Base-by-base conservation (phyloP, 2,329 filamentous ascomycete species). In the Capronia coronata region DNA sequence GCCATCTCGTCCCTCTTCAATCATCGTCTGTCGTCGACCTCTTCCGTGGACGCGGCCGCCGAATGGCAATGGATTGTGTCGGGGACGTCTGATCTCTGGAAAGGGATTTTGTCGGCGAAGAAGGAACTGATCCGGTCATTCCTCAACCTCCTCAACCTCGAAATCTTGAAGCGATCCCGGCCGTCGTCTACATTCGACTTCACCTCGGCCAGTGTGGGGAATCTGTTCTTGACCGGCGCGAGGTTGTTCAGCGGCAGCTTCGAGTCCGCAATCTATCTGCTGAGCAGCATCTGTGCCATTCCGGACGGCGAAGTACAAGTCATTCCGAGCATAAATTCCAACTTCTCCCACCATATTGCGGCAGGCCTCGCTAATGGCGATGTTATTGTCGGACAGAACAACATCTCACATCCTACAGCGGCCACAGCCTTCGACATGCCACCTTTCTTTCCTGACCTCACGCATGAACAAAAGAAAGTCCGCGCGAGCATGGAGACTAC, bases 21-120 rank as follows among this genome's bases (percentile, higher is more conserved):
- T 63, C 81, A 96, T 63, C 82, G 91, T 8, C 75, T 97, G 0
- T 78, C 87, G 2, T 71, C 77, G 2, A 75, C 80, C 21, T 73
- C 80, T 2, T 63, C 67, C 4, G 21, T 38, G 2, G 66, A 72
- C 19, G 90, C 91, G 0, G 77, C 84, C 18, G 67, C 74, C 3
- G 89, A 95, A 71, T 97, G 91, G 90, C 79, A 90, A 22, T 82
- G 87, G 43, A 88, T 97, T 25, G 81, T 97, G 25, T 89, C 95
- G 66, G 87, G 86, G 2, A 82, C 84, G 0, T 87, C 93, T 54
- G 60, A 71, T 0, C 76, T 94, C 2, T 97, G 91, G 90, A 64
- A 71, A 58, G 71, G 74, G 53, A 81, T 89, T 56, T 77, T 82
- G 0, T 82, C 82, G 2, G 78, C 83, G 38, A 88, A 88, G 67